Conservation (phyloP, 331 rosid species). For the Pyracantha coccinea region DNA sequence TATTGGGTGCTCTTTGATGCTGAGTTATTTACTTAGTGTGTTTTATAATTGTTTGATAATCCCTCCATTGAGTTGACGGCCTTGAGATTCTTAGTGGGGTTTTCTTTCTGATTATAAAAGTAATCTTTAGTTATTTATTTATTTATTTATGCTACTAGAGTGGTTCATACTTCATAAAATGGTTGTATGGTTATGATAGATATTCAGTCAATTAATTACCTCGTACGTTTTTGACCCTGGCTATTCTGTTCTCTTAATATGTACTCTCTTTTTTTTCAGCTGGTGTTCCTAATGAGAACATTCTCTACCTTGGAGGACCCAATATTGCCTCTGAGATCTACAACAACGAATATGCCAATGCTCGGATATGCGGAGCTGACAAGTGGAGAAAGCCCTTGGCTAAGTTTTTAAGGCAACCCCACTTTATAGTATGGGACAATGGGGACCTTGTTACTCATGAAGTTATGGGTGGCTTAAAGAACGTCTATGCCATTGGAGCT, state of each 20-base stretch:
- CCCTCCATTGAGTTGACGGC: not conserved
- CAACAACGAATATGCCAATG: conserved; percentile 89
- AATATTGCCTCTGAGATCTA: conserved; percentile 90
- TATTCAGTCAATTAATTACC: not conserved
- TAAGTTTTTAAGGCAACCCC: conserved; percentile 79
- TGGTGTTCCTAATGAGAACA: conserved; percentile 70
- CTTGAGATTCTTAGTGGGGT: not conserved
- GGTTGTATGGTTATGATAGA: not conserved
- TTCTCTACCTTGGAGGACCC: conserved; percentile 94
- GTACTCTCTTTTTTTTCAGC: conserved; percentile 42
- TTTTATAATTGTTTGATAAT: not conserved
- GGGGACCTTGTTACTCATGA: conserved; percentile 90
- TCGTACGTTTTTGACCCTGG: not conserved
- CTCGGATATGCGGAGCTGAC: conserved; percentile 87
- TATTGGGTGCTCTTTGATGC: not conserved
- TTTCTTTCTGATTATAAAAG: not conserved
- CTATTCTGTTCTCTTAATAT: not conserved
- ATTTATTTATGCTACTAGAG: not conserved
- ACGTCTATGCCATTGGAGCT: conserved; percentile 95
- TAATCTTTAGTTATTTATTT: not conserved
- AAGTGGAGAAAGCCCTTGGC: conserved; percentile 91
- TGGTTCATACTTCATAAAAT: not conserved
- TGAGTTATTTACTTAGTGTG: not conserved
- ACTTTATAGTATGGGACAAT: conserved; percentile 87
- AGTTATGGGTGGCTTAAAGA: conserved; percentile 95